Conservation (phyloP, 192 early-diverging fungal genomes). For the Chytriomyces confervae region DNA sequence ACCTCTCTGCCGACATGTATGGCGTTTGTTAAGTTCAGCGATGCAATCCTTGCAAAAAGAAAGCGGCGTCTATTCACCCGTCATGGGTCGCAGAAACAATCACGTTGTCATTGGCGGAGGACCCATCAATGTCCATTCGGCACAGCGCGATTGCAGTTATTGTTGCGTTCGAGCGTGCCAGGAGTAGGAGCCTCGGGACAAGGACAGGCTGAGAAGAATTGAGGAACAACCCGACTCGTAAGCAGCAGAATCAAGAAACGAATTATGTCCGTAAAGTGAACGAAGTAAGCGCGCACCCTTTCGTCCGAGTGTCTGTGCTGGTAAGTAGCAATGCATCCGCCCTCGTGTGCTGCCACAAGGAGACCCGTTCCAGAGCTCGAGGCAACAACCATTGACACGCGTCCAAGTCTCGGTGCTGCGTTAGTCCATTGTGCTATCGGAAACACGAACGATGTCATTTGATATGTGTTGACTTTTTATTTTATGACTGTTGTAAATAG, state of each 20-base stretch:
- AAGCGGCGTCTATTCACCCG: constrained; percentile 6
- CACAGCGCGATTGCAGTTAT: constrained; percentile 42
- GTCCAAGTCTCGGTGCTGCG: not conserved
- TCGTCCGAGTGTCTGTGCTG: not conserved
- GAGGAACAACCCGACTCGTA: no score
- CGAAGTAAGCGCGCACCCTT: not conserved
- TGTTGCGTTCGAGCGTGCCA: constrained; percentile 35
- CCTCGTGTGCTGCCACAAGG: constrained; percentile 6
- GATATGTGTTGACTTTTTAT: no score
- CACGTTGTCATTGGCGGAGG: constrained; percentile 40
- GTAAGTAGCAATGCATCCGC: not conserved
- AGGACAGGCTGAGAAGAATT: constrained; percentile 16
- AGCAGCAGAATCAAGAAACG: not conserved
- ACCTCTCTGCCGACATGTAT: constrained; percentile 33
- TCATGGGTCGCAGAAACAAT: constrained; percentile 19
- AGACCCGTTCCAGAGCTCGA: not conserved
- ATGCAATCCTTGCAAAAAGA: no score
- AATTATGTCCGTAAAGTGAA: not conserved
- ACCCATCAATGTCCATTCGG: constrained; percentile 43
- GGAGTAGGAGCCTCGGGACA: constrained; percentile 25
- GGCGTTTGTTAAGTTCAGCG: no score
- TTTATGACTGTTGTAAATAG: no score
- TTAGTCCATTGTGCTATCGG: constrained; percentile 12
- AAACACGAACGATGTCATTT: constrained; percentile 27
- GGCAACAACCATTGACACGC: not conserved